Base-by-base conservation (phyloP, 1,139 yeast species). In the Debaryomyces psychrophilus region DNA sequence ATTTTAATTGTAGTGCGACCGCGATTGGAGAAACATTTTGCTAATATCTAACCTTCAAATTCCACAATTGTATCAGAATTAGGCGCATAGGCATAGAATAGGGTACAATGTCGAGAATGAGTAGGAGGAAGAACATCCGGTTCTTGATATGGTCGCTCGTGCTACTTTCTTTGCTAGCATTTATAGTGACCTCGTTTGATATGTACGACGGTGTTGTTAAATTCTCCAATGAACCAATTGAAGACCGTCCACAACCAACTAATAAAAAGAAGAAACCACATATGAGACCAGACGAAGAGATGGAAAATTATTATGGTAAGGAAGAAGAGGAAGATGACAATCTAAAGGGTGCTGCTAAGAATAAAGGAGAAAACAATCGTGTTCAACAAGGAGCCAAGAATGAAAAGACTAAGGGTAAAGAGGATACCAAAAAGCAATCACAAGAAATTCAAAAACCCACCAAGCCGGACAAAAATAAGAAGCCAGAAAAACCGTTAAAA, bases 51-150 rank as follows among this genome's bases (percentile, higher is more conserved):
- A 29, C 14, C 36, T 17, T 25, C 8, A 9, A 5, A 15, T 33
- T 33, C n/a, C n/a, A 18, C 25, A 18, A 18, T 18, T 33, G n/a
- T 11, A 33, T 18, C 36, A 2, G 11, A n/a, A 23, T 22, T 25
- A 14, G n/a, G 20, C 7, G 17, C 12, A 23, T 35, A 23, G 12
- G 12, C 12, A 25, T 11, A 17, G 6, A 15, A 5, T 20, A 29
- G 20, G n/a, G 11, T 39, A 28, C n/a, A 15, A 35, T 31, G 34
- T 34, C 48, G 23, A 44, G 38, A 31, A 18, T 36, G 15, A 29
- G 45, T n/a, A 22, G 28, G 22, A 34, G 31, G 31, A 37, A 14
- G 37, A 47, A 28, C 23, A 43, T 38, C 26, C 27, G 45, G 27
- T 25, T 33, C 29, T 26, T 29, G 17, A 25, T 34, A 9, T 41